phyloP scores from a whole-genome alignment of 352 stramenopile species.

The Globisporangium yorkense region DNA sequence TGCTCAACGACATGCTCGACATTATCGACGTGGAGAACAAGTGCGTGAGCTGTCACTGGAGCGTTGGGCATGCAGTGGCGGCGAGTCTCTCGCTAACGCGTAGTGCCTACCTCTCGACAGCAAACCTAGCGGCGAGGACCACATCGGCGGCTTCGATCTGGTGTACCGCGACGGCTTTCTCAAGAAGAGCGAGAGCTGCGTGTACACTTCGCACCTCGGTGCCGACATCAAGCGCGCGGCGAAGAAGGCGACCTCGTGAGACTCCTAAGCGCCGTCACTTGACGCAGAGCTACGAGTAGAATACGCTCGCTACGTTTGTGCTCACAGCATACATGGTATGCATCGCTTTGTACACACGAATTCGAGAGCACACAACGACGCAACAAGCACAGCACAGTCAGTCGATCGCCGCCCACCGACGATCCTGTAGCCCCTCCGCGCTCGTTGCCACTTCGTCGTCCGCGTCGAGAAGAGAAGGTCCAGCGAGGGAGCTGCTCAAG shows the following conservation, averaged over 20 bases:
- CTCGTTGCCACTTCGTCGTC: too few species aligned
- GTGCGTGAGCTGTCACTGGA: conserved; percentile 18
- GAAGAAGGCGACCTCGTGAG: neutral
- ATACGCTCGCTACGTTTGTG: too few species aligned
- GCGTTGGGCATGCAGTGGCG: neutral
- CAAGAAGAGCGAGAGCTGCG: conserved; percentile 56
- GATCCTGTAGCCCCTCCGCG: too few species aligned
- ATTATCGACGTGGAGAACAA: conserved; percentile 91
- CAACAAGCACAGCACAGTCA: too few species aligned
- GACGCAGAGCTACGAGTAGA: too few species aligned
- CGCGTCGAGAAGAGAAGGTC: too few species aligned
- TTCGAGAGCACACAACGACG: too few species aligned
- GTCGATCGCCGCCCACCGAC: too few species aligned
- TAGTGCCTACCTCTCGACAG: conserved; percentile 1
- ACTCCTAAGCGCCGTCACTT: too few species aligned
- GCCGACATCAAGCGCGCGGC: conserved; percentile 42
- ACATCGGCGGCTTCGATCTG: conserved; percentile 72
- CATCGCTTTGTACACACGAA: too few species aligned
- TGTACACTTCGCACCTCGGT: conserved; percentile 72
- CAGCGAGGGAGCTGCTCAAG: too few species aligned
- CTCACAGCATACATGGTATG: too few species aligned
- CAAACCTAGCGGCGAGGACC: conserved; percentile 38
- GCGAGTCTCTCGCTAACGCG: neutral
- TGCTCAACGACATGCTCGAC: conserved; percentile 93
- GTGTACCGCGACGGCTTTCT: conserved; percentile 67